Evolutionary conservation across 257 asterid genomes (phyloP), one percentile per base, ranked within the genome.

Genomic region (Thymus mandschuricus): DNA sequence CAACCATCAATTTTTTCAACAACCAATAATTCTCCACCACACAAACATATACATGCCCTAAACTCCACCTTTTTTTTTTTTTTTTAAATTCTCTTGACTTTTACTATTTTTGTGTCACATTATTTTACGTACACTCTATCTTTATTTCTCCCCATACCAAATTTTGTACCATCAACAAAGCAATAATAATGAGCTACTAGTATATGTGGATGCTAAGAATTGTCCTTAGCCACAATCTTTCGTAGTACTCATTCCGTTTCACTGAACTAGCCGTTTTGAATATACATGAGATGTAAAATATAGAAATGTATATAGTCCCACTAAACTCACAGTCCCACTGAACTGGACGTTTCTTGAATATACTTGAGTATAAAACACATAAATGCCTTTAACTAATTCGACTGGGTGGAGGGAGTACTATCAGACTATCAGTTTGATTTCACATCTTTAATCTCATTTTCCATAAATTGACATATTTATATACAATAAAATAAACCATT

Each of bases 1-100:
- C 63, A 62, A 50, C 71, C 59, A 73, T 55, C 66, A 54, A 8
- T 63, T 56, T 44, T 64, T 57, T 10, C 13, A 66, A 50, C 78
- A 59, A 66, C 74, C 63, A 67, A 59, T 74, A 67, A 67, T 49
- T 60, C 79, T 67, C 79, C 46, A 67, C 79, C 79, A 75, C 74
- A 66, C 74, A 66, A 15, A 69, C 45, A 56, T 28, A 12, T 3
- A 29, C 70, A 65, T 69, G 27, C 54, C 60, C 60, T 66, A 31
- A 48, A 49, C 44, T 65, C 78, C 59, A 45, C 43, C 62, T 10
- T 30, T 64, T 55, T 57, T 54, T 55, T 15, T 41, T 64, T 64
- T 38, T 38, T 38, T 38, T 1, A 3, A 3, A 5, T 38, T 7
- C 4, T 4, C 6, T 49, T 10, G 2, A 43, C 57, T n/a, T 54